Base-by-base conservation (phyloP, 805 yeast species). In the Lachancea lanzarotensis region DNA sequence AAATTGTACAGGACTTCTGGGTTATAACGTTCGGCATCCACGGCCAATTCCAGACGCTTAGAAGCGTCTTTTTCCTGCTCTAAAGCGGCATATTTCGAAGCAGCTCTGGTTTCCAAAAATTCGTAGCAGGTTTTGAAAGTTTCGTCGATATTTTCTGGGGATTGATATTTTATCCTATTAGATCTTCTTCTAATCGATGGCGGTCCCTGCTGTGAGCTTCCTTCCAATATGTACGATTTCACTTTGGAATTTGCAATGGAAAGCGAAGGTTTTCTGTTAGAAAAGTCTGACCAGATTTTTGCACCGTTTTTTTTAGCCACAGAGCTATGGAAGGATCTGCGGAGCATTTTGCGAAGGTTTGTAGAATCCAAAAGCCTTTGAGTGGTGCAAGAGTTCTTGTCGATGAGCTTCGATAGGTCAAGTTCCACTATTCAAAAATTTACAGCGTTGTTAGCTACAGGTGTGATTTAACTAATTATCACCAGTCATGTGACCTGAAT, bases 1-100 rank as follows among this genome's bases (percentile, higher is more conserved):
- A 76, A 71, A 63, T 83, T 86, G 69, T 76, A 87, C 45, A 78
- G 69, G 11, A 88, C 96, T 64, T 88, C 95, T 13, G 98, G 98
- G 62, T 90, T 87, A 59, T 73, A 63, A 38, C 72, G 57, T 63
- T 91, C 95, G 1, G 95, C 88, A 45, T 75, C 69, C 8, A 78
- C 71, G 26, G 71, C 60, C 20, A 79, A 62, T 45, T 63, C 48
- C 18, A 53, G 52, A 45, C 56, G 62, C 31, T 57, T 52, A 16
- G 59, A 52, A 19, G 49, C 53, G 16, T 60, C 57, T 13, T 51
- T 46, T 7, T 52, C 51, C n/a, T 54, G 36, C 1, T 52, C 41
- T 4, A 67, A 50, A 43, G 66, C 46, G 25, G 52, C 45, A 32
- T 71, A 65, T 48, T 42, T 60, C 43, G 47, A 68, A 44, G 75